Evolutionary conservation across 2,329 filamentous ascomycete genomes (phyloP).

Genomic region (Neonectria neomacrospora): DNA sequence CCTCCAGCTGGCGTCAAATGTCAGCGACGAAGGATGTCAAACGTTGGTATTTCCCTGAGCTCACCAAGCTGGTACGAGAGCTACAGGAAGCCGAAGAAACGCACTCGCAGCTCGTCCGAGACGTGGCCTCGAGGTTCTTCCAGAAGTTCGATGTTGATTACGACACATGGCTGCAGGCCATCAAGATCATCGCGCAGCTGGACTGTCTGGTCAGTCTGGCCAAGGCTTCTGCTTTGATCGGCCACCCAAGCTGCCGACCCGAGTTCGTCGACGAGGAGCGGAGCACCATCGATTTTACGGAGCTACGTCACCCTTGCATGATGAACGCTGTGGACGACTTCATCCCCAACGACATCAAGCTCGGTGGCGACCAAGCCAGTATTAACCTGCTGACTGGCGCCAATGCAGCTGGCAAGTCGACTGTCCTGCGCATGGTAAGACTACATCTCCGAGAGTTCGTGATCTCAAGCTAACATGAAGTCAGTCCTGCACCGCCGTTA

Average conservation of each 20-base stretch:
- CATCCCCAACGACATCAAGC: conserved; percentile 91
- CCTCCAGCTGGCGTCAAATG: conserved; percentile 94
- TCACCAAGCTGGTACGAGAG: conserved; percentile 83
- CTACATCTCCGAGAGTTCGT: background rate
- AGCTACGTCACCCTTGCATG: conserved; percentile 96
- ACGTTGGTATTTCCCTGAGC: conserved; percentile 90
- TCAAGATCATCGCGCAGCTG: conserved; percentile 89
- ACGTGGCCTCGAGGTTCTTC: conserved; percentile 86
- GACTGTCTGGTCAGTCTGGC: conserved; percentile 95
- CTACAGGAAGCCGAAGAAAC: conserved; percentile 95
- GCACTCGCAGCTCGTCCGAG: conserved; percentile 89
- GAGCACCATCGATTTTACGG: conserved; percentile 89
- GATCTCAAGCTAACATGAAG: conserved; percentile 35
- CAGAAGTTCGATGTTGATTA: conserved; percentile 90
- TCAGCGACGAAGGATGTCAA: conserved; percentile 91
- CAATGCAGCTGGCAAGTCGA: conserved; percentile 97
- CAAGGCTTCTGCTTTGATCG: conserved; percentile 84
- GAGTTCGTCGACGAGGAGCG: conserved; percentile 86
- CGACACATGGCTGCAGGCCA: conserved; percentile 84
- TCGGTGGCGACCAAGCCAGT: conserved; percentile 83
- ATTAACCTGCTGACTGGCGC: conserved; percentile 94
- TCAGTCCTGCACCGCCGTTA: conserved; percentile 92
- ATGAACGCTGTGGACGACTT: conserved; percentile 89
- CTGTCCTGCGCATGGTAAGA: conserved; percentile 89
- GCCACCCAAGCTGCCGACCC: conserved; percentile 88